Evolutionary conservation across 768 basidiomycete species (phyloP).

Genomic region (Termitomyces sp.): DNA sequence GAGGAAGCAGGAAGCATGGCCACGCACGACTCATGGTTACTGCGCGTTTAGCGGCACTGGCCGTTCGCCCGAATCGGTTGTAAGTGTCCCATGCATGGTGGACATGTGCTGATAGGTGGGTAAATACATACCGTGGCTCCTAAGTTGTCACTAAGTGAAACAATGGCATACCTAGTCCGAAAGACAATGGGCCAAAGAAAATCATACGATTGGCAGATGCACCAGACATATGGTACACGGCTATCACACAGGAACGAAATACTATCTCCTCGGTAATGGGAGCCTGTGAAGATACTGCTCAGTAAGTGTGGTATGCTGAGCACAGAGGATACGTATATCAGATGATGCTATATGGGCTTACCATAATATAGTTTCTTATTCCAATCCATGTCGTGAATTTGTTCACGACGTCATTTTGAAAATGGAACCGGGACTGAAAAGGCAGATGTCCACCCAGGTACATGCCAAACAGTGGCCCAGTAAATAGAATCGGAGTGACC

Average conservation of each 20-base stretch:
- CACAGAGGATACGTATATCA: not conserved
- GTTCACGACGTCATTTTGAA: slow-evolving; percentile 29
- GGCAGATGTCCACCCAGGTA: slow-evolving; percentile 46
- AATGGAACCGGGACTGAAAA: slow-evolving; percentile 45
- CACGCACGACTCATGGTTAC: slow-evolving; percentile 48
- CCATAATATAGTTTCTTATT: slow-evolving; percentile 61
- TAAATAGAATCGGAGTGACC: slow-evolving; percentile 66
- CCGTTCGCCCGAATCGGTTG: slow-evolving; percentile 64
- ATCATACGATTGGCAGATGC: slow-evolving; percentile 55
- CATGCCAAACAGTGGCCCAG: slow-evolving; percentile 67
- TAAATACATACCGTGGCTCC: not conserved
- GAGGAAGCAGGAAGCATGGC: not conserved
- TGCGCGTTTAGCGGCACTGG: slow-evolving; percentile 59
- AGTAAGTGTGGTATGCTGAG: not conserved
- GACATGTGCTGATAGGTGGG: slow-evolving; percentile 61
- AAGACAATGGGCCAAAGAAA: slow-evolving; percentile 77
- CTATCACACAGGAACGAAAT: slow-evolving; percentile 80
- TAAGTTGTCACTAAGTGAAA: not conserved
- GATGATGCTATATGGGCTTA: slow-evolving; percentile 17
- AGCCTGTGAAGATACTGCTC: slow-evolving; percentile 44
- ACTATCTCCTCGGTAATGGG: slow-evolving; percentile 92
- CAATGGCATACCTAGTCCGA: slow-evolving; percentile 69
- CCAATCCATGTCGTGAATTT: slow-evolving; percentile 51
- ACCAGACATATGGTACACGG: slow-evolving; percentile 65
- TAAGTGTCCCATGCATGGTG: slow-evolving; percentile 92